Evolutionary conservation across 768 basidiomycete genomes (phyloP), one percentile per base, ranked within the genome.

Genomic region (Xerocomellus intermedius): DNA sequence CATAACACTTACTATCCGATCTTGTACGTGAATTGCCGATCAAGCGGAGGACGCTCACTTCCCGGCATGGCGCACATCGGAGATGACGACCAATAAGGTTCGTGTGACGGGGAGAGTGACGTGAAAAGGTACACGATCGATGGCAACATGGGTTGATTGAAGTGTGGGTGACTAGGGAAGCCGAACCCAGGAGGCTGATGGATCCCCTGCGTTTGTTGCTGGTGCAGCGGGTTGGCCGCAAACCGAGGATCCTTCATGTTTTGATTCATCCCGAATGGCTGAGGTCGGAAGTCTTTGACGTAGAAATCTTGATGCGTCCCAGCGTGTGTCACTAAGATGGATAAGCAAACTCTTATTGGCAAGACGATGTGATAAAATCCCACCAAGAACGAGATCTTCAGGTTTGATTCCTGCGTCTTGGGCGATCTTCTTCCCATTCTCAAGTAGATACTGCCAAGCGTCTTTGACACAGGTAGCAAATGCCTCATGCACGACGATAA

Each of bases 81-180:
- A 12, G 68, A 69, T 4, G 73, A 65, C 13, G 75, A 75, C 72
- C 77, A 78, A 53, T 75, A 68, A 0, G 79, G 74, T 47, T 67
- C 62, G 38, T 71, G 66, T 3, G 58, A 60, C 17, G 73, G 58
- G 35, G 64, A 61, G 19, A 58, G 53, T 0, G 78, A 75, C 0
- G 79, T 79, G 49, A 78, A 73, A 28, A 79, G 64, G 47, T 79
- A 80, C 52, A 75, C 65, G 36, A 79, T 68, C 7, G 69, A 67
- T 3, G 77, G 75, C n/a, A 73, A 57, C 10, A 53, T 53, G 7
- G 69, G 67, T 42, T 69, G 68, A 37, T 57, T 50, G 14, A 67
- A 48, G 48, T 56, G 44, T 37, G 45, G 30, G n/a, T 56, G 57
- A 46, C 33, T n/a, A n/a, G 54, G 46, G 37, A 51, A 59, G 48